Evolutionary conservation across 164 flowering plant genomes (phyloP).

Genomic region (Vitis vinifera): DNA sequence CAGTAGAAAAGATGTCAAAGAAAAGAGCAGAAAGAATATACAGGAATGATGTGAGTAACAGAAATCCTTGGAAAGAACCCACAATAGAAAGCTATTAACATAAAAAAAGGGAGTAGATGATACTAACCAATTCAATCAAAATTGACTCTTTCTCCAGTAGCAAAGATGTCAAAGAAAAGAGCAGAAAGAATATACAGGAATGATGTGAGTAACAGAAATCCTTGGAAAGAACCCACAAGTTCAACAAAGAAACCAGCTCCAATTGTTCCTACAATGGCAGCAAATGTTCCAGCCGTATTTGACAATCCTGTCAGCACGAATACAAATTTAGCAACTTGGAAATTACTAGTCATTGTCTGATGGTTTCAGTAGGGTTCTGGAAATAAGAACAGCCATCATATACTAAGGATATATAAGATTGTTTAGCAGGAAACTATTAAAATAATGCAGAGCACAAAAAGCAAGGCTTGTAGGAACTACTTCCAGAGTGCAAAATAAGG

Average conservation of each 20-base stretch:
- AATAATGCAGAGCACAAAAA: too few species aligned
- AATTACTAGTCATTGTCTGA: not conserved
- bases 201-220: slow-evolving; percentile 82
- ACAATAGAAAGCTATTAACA: slow-evolving; percentile 19
- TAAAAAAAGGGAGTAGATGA: not conserved
- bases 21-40: slow-evolving; percentile 78
- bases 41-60: slow-evolving; percentile 68
- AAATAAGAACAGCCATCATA: too few species aligned
- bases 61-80: slow-evolving; percentile 88
- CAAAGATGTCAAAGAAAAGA: slow-evolving; percentile 64
- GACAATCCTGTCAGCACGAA: slow-evolving; percentile 59
- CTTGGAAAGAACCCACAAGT: slow-evolving; percentile 78
- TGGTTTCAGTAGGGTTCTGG: too few species aligned
- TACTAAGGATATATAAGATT: too few species aligned
- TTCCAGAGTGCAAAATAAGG: too few species aligned
- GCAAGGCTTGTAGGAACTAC: too few species aligned
- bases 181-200: slow-evolving; percentile 72
- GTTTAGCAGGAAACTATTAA: too few species aligned
- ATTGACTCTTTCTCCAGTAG: slow-evolving; percentile 81
- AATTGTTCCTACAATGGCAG: slow-evolving; percentile 90
- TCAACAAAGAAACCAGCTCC: slow-evolving; percentile 96
- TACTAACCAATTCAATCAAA: slow-evolving; percentile 61
- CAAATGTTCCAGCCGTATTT: slow-evolving; percentile 87
- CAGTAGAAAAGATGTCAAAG: slow-evolving; percentile 73
- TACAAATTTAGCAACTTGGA: not conserved